Percentiles rank a stretch among this genome's conserved stretches.
Conservation (phyloP, 495 filamentous ascomycete genomes). For the Hypoxylon rickii region DNA sequence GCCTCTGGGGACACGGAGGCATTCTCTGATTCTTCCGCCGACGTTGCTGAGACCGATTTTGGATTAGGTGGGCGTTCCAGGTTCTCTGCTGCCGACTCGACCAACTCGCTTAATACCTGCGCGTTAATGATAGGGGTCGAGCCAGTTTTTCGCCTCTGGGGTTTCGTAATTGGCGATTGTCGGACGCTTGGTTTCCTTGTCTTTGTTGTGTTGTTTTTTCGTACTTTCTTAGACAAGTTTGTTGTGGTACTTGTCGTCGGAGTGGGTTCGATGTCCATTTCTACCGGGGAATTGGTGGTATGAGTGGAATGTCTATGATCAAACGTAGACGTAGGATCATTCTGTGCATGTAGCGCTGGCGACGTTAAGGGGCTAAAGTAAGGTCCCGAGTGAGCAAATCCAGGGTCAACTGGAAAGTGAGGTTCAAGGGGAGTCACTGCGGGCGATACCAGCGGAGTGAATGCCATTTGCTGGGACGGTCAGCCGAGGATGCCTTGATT, state of each 20-base stretch:
- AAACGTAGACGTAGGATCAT: conserved; percentile 51
- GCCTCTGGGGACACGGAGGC: conserved; percentile 60
- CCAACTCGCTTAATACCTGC: conserved; percentile 58
- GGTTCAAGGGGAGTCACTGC: conserved; percentile 90
- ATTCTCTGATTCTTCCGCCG: conserved; percentile 53
- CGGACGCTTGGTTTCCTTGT: conserved; percentile 60
- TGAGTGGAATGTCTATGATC: conserved; percentile 46
- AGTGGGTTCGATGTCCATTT: conserved; percentile 51
- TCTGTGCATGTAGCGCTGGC: conserved; percentile 84
- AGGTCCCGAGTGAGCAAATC: conserved; percentile 82
- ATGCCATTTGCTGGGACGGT: conserved; percentile 67
- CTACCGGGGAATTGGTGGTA: conserved; percentile 49
- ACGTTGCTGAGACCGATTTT: conserved; percentile 43
- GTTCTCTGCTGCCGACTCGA: conserved; percentile 39
- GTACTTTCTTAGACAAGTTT: conserved; percentile 52
- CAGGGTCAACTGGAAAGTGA: conserved; percentile 75
- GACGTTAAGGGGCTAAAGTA: conserved; percentile 95
- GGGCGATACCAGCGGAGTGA: conserved; percentile 93
- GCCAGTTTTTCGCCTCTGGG: conserved; percentile 66
- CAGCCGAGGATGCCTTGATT: conserved; percentile 26
- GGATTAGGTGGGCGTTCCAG: conserved; percentile 28
- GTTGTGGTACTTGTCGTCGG: conserved; percentile 42
- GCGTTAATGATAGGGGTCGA: conserved; percentile 61
- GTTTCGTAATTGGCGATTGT: conserved; percentile 86
- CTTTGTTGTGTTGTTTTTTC: conserved; percentile 51